Evolutionary conservation across 306 rosid genomes (phyloP), one percentile per base, ranked within the genome.

Genomic region (Argentina anserina): DNA sequence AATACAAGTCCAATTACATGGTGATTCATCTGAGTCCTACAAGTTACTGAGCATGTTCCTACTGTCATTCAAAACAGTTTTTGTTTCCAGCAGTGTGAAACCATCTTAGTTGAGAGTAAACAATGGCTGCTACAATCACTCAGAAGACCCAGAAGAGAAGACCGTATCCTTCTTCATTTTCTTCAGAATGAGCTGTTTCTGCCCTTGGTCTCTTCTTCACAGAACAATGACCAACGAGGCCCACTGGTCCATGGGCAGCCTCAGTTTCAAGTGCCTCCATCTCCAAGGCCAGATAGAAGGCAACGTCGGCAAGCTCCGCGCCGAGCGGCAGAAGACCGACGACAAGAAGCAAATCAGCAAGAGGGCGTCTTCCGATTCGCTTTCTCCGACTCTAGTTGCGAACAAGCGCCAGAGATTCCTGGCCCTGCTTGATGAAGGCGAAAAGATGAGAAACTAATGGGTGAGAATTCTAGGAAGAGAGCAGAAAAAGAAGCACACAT

Each of bases 191-290:
- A n/a, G n/a, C n/a, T n/a, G n/a, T n/a, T n/a, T n/a, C n/a, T n/a
- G n/a, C n/a, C n/a, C n/a, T n/a, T n/a, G n/a, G n/a, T n/a, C n/a
- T n/a, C n/a, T n/a, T n/a, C n/a, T n/a, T n/a, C n/a, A n/a, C n/a
- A n/a, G n/a, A n/a, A n/a, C n/a, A n/a, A n/a, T n/a, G 96, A 93
- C 97, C 67, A 33, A 79, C n/a, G 90, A 91, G 68, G 97, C 99
- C 56, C 96, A 94, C 83, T 94, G 99, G 96, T 85, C 97, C 75
- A 91, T 94, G 97, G 99, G 97, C 0, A 96, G 99, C 6, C 86
- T 91, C 65, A 83, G 83, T 80, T 76, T 77, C 87, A 84, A 81
- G 39, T 96, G 96, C 76, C 85, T 91, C 59, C 86, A 92, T 5
- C 84, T 88, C 39, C 94, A 86, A 64, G 98, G 98, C 31, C 89